Percentiles rank a stretch among this genome's conserved stretches.
Evolutionary conservation across 805 yeast species (phyloP).

Genomic region (Pichia kluyveri): DNA sequence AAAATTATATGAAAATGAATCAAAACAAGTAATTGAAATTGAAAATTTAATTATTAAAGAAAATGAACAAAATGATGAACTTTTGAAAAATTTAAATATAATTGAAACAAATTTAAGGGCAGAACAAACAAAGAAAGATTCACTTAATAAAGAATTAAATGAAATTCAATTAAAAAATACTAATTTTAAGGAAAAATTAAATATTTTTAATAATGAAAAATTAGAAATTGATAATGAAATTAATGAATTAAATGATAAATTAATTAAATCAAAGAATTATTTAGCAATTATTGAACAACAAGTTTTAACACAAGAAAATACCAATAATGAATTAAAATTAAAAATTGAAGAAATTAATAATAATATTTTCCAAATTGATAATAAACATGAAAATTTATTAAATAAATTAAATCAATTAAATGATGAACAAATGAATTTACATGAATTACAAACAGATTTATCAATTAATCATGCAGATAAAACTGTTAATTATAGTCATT

Average conservation of each 20-base stretch:
- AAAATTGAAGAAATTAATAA: slow-evolving; percentile 18
- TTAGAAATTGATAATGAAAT: slow-evolving; percentile 49
- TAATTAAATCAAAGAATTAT: slow-evolving; percentile 54
- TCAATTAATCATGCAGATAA: slow-evolving; percentile 26
- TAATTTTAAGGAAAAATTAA: slow-evolving; percentile 58
- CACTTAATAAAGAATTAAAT: slow-evolving; percentile 50
- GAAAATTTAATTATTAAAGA: slow-evolving; percentile 54
- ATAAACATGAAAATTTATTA: slow-evolving; percentile 18
- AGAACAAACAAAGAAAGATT: slow-evolving; percentile 54
- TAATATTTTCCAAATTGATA: slow-evolving; percentile 21
- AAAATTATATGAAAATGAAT: slow-evolving; percentile 69
- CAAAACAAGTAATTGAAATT: slow-evolving; percentile 62
- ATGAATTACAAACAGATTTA: slow-evolving; percentile 24
- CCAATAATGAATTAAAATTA: slow-evolving; percentile 29
- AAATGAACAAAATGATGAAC: slow-evolving; percentile 55
- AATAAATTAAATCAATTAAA: slow-evolving; percentile 17
- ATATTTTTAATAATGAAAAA: slow-evolving; percentile 57
- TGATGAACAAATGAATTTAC: slow-evolving; percentile 35
- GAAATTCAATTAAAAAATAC: slow-evolving; percentile 62
- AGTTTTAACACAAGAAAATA: slow-evolving; percentile 47
- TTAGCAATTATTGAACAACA: slow-evolving; percentile 63
- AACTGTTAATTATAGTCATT: slow-evolving; percentile 21
- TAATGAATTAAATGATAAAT: slow-evolving; percentile 42
- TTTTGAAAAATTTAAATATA: slow-evolving; percentile 63
- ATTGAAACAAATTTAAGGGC: slow-evolving; percentile 74